phyloP scores from a whole-genome alignment of 2,329 filamentous ascomycete genomes.

The Aspergillus persii region DNA sequence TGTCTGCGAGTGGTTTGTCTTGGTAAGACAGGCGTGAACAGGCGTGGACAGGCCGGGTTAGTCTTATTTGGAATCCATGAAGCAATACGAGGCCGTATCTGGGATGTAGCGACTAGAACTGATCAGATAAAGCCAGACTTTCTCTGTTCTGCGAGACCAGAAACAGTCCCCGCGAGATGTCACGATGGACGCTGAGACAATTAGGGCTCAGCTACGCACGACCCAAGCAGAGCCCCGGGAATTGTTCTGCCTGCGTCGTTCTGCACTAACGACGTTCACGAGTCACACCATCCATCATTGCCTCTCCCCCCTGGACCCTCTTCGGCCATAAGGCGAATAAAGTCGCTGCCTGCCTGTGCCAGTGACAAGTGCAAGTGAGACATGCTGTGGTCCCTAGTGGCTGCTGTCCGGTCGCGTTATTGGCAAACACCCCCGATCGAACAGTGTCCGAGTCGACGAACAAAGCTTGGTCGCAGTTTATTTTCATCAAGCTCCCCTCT shows the following conservation, averaged over 20 bases:
- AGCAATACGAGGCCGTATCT: background rate
- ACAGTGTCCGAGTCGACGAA: background rate
- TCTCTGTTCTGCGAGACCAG: too few relatives aligned
- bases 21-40: background rate
- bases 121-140: too few relatives aligned
- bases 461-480: background rate
- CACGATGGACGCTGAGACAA: background rate
- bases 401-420: background rate
- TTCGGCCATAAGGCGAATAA: background rate
- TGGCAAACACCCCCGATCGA: background rate
- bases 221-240: background rate
- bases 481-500: background rate
- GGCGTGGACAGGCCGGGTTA: too few relatives aligned
- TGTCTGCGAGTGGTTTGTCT: background rate
- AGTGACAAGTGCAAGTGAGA: background rate
- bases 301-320: background rate
- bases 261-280: background rate
- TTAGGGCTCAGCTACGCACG: background rate
- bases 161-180: too few relatives aligned
- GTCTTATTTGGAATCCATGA: background rate
- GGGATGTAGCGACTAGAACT: background rate
- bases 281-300: background rate
- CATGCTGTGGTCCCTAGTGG: background rate
- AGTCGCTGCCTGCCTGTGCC: background rate
- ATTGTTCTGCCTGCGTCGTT: background rate